A percentile compares a stretch with the other conserved stretches of the same genome.
Evolutionary conservation across 768 basidiomycete genomes (phyloP).

Genomic region (Rubroboletus satanas): DNA sequence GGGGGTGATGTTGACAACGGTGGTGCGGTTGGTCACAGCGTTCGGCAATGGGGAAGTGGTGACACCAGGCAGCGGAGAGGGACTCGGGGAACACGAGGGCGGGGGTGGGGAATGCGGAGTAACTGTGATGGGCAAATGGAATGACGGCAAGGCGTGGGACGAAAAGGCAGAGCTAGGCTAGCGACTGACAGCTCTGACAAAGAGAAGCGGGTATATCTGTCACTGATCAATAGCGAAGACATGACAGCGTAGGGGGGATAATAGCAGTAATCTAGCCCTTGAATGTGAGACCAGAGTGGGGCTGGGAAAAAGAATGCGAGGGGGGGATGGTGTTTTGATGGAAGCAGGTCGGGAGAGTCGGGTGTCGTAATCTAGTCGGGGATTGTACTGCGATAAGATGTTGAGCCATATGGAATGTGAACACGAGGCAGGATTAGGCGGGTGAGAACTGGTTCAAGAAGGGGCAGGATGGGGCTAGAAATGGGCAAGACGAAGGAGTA

Average conservation of each 20-base stretch:
- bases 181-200: background rate
- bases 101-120: slow-evolving; percentile 8
- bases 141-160: background rate
- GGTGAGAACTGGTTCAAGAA: background rate
- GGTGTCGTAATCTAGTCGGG: slow-evolving; percentile 1
- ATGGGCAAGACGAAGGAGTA: background rate
- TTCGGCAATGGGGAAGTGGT: background rate
- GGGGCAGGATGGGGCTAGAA: background rate
- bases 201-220: background rate
- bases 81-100: background rate
- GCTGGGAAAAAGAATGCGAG: slow-evolving; percentile 13
- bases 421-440: background rate
- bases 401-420: background rate
- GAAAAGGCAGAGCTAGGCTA: background rate
- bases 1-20: no score
- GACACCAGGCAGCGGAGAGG: background rate
- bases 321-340: slow-evolving; percentile 5
- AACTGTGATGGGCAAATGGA: background rate
- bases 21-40: background rate
- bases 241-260: background rate
- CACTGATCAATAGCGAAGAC: background rate
- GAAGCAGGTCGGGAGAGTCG: background rate
- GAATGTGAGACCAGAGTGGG: background rate
- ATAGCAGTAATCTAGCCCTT: background rate
- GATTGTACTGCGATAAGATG: slow-evolving; percentile 10